phyloP scores from a whole-genome alignment of 2,329 filamentous ascomycete species.

The Fusarium tuaranense region DNA sequence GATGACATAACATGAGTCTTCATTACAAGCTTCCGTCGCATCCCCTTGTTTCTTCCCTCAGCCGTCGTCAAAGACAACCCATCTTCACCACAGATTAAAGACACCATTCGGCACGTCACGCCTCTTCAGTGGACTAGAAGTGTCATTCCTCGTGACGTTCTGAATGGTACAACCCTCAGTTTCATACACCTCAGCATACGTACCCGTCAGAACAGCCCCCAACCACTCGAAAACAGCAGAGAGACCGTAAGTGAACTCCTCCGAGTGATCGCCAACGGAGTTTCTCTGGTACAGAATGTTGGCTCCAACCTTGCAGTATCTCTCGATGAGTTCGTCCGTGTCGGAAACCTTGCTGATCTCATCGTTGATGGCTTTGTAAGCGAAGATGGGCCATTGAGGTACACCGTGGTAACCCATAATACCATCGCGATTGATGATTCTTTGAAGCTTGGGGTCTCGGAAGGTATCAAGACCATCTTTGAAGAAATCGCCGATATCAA shows the following conservation, averaged over 20 bases:
- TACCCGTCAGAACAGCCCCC: conserved; percentile 20
- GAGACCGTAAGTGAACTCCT: conserved; percentile 21
- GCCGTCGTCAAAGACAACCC: neutral
- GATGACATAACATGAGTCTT: neutral
- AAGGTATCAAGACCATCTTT: conserved; percentile 7
- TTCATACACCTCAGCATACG: conserved; percentile 18
- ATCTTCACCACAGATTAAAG: conserved; percentile 32
- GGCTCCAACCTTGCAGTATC: conserved; percentile 33
- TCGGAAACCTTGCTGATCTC: conserved; percentile 35
- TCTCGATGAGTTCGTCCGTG: conserved; percentile 32
- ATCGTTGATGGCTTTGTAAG: conserved; percentile 33
- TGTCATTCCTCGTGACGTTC: conserved; percentile 36
- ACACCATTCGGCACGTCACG: conserved; percentile 14
- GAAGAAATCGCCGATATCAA: conserved; percentile 34
- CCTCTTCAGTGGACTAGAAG: conserved; percentile 16
- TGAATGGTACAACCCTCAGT: conserved; percentile 36
- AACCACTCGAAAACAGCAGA: conserved; percentile 31
- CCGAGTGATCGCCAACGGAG: conserved; percentile 21
- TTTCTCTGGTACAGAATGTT: conserved; percentile 43
- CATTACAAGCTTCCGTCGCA: neutral
- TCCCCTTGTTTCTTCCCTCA: neutral
- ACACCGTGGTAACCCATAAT: conserved; percentile 43
- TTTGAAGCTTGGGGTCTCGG: conserved; percentile 11
- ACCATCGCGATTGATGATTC: conserved; percentile 32
- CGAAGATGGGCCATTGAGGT: conserved; percentile 39